Percentiles rank a stretch among this genome's conserved stretches.
phyloP scores from a whole-genome alignment of 768 basidiomycete species.

The Leucocoprinus leucothites region DNA sequence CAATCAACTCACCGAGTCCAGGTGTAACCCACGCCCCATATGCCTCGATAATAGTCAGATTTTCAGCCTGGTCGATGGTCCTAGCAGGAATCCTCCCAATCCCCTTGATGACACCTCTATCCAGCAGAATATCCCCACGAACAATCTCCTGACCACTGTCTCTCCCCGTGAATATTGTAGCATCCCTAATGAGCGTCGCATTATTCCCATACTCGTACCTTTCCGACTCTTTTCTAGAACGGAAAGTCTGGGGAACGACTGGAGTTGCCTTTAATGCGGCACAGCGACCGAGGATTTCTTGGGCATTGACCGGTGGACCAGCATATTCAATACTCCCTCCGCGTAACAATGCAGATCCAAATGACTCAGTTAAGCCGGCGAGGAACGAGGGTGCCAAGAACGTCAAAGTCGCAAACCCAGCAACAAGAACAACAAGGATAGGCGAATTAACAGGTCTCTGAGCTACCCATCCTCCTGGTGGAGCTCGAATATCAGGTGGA shows the following conservation, averaged over 20 bases:
- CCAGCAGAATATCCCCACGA: conserved; percentile 65
- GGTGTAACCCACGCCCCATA: conserved; percentile 69
- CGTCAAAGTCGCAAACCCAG: conserved; percentile 11
- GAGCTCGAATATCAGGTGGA: conserved; percentile 5
- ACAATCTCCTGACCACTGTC: conserved; percentile 51
- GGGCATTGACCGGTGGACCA: conserved; percentile 4
- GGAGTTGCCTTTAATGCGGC: conserved; percentile 50
- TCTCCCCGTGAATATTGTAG: conserved; percentile 61
- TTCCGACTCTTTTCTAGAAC: conserved; percentile 51
- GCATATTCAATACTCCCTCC: not conserved
- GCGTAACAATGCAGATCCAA: not conserved
- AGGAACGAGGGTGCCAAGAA: conserved; percentile 8
- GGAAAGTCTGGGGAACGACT: conserved; percentile 30
- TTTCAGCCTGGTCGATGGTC: conserved; percentile 32
- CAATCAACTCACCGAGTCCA: conserved; percentile 45
- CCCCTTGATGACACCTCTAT: conserved; percentile 59
- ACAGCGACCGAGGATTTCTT: conserved; percentile 44
- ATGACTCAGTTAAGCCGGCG: conserved; percentile 2
- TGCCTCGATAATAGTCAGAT: conserved; percentile 56
- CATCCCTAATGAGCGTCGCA: conserved; percentile 69
- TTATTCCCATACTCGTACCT: conserved; percentile 64
- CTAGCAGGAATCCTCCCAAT: conserved; percentile 50
- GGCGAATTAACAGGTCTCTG: conserved; percentile 1
- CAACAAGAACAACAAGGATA: conserved; percentile 7
- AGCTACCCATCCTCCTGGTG: not conserved